Evolutionary conservation across 345 rosid species (phyloP).

Genomic region (Stellera chamaejasme): DNA sequence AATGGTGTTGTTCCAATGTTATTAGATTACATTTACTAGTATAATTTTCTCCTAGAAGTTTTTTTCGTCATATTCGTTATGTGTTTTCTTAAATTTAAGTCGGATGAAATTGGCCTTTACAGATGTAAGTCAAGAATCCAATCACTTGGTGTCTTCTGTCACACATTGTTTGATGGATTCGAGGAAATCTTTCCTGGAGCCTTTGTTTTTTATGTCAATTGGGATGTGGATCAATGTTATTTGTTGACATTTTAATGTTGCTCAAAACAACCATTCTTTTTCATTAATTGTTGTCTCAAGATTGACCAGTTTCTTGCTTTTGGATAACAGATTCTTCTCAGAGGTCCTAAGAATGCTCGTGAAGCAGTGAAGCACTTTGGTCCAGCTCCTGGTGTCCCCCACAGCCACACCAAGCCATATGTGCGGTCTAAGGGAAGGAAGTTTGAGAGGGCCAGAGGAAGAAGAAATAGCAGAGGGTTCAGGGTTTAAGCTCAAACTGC

Average conservation of each 20-base stretch:
- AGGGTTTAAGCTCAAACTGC: slow-evolving; percentile 35
- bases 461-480: slow-evolving; percentile 75
- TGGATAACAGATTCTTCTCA: slow-evolving; percentile 57
- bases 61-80: too few relatives aligned
- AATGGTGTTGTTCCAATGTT: slow-evolving; percentile 10
- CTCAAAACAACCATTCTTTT: neutral
- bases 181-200: too few relatives aligned
- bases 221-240: too few relatives aligned
- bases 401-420: slow-evolving; percentile 84
- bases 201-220: too few relatives aligned
- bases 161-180: too few relatives aligned
- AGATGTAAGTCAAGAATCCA: too few relatives aligned
- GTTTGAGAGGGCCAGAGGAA: slow-evolving; percentile 90
- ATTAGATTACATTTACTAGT: slow-evolving; percentile 7
- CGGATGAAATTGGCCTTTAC: too few relatives aligned
- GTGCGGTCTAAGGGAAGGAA: slow-evolving; percentile 88
- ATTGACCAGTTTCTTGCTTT: neutral
- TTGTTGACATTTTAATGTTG: too few relatives aligned
- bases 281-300: neutral
- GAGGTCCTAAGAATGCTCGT: slow-evolving; percentile 94
- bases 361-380: slow-evolving; percentile 99
- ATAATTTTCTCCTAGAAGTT: too few relatives aligned
- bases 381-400: slow-evolving; percentile 96
- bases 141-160: too few relatives aligned
- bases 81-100: too few relatives aligned